Percentiles rank a stretch among this genome's conserved stretches.
These are phyloP conservation scores for Pseudognaphalium luteoalbum DNA, from an alignment of 129 eudicot genomes.

Conservation along the genomic window DNA sequence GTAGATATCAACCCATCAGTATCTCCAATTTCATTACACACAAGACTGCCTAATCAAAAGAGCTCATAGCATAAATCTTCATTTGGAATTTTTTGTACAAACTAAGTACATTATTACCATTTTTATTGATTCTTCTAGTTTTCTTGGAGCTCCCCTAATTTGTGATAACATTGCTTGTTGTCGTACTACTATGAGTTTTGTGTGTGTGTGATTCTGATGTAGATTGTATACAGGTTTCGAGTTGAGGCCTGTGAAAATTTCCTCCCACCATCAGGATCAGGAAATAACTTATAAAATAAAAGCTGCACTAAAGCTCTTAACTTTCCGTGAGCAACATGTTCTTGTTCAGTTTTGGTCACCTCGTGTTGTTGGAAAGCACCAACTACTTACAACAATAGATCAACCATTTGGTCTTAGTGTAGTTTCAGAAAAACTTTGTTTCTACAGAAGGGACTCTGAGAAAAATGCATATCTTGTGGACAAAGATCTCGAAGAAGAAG, in stretches of 20 bases:
- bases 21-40: too few relatives aligned
- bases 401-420: constrained; percentile 18
- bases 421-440: neutral
- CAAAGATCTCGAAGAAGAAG: constrained; percentile 3
- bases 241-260: neutral
- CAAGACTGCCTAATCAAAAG: too few relatives aligned
- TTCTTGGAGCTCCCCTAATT: too few relatives aligned
- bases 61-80: too few relatives aligned
- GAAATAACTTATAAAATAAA: neutral
- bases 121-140: too few relatives aligned
- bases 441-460: constrained; percentile 10
- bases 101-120: too few relatives aligned
- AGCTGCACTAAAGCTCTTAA: constrained; percentile 18
- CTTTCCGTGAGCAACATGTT: constrained; percentile 5
- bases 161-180: too few relatives aligned
- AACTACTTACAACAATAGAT: constrained; percentile 4
- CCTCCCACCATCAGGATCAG: neutral
- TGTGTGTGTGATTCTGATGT: neutral
- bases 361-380: constrained; percentile 1
- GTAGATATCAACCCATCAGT: too few relatives aligned
- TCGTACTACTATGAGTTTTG: too few relatives aligned
- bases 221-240: neutral
- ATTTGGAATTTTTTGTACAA: too few relatives aligned
- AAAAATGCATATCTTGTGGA: neutral
- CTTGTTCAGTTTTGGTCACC: constrained; percentile 17